Percentiles rank a stretch among this genome's conserved stretches.
Evolutionary conservation across 1,284 basidiomycete species (phyloP).

Genomic region (Ceratobasidium sp.): DNA sequence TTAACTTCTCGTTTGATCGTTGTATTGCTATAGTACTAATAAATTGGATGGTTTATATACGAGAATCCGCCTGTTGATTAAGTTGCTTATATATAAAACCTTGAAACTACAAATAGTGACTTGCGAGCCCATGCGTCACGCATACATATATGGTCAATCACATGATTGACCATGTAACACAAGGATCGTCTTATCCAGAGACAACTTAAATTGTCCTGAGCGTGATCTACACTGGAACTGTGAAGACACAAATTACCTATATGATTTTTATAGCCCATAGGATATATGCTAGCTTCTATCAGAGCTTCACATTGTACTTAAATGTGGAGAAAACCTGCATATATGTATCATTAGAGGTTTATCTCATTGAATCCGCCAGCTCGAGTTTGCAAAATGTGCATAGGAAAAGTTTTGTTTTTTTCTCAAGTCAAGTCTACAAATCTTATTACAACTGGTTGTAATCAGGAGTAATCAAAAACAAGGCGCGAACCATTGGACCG

Average conservation of each 20-base stretch:
- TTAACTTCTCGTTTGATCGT: too few species aligned
- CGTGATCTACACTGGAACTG: too few species aligned
- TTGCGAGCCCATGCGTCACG: too few species aligned
- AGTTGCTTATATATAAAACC: too few species aligned
- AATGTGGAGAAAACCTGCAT: neutral
- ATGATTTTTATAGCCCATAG: neutral
- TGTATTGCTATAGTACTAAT: too few species aligned
- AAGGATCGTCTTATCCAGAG: neutral
- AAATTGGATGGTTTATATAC: too few species aligned
- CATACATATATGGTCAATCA: neutral
- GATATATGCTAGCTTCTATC: neutral
- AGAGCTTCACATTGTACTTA: neutral
- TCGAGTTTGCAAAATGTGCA: neutral
- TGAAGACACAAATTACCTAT: neutral
- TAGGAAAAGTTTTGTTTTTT: neutral
- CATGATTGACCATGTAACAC: neutral
- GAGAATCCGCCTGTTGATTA: too few species aligned
- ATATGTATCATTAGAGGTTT: neutral
- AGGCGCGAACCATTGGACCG: neutral
- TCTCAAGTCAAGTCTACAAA: neutral
- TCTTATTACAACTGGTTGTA: slow-evolving; percentile 7
- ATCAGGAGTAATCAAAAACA: slow-evolving; percentile 7
- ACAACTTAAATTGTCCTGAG: neutral
- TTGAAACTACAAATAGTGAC: too few species aligned
- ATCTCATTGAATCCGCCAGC: neutral